Evolutionary conservation across 352 stramenopile species (phyloP).

Genomic region (Peronospora belbahrii): DNA sequence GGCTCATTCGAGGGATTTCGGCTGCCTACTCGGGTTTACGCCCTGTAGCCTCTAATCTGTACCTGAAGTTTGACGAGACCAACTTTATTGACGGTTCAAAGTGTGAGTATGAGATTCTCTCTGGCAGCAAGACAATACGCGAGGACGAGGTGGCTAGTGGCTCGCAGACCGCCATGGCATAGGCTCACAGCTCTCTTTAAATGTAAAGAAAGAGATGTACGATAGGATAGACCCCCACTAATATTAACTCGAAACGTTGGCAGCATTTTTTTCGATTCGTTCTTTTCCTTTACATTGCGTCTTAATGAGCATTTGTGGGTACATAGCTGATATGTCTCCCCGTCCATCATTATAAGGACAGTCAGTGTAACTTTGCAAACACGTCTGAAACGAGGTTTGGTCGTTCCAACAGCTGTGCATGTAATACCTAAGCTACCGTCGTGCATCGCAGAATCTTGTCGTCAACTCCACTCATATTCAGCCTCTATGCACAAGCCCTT

Average conservation of each 20-base stretch:
- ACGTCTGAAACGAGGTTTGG: not conserved
- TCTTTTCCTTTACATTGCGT: no score
- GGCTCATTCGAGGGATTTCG: slow-evolving; percentile 59
- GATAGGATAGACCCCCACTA: slow-evolving; percentile 45
- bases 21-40: slow-evolving; percentile 44
- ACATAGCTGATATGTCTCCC: no score
- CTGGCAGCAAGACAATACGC: slow-evolving; percentile 52
- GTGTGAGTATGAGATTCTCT: slow-evolving; percentile 66
- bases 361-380: no score
- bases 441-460: not conserved
- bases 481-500: not conserved
- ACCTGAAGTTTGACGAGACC: slow-evolving; percentile 70
- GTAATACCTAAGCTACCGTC: not conserved
- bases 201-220: slow-evolving; percentile 38
- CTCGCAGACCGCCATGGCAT: slow-evolving; percentile 13
- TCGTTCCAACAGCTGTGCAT: not conserved
- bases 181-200: slow-evolving; percentile 22
- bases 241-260: slow-evolving; percentile 28
- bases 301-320: no score
- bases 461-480: not conserved
- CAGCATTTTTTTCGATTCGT: slow-evolving; percentile 10
- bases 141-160: slow-evolving; percentile 13
- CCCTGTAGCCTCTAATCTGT: slow-evolving; percentile 55
- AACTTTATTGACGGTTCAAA: slow-evolving; percentile 66
- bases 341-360: no score